Conservation (phyloP, 257 asterid genomes). For the Primulina huaijiensis region DNA sequence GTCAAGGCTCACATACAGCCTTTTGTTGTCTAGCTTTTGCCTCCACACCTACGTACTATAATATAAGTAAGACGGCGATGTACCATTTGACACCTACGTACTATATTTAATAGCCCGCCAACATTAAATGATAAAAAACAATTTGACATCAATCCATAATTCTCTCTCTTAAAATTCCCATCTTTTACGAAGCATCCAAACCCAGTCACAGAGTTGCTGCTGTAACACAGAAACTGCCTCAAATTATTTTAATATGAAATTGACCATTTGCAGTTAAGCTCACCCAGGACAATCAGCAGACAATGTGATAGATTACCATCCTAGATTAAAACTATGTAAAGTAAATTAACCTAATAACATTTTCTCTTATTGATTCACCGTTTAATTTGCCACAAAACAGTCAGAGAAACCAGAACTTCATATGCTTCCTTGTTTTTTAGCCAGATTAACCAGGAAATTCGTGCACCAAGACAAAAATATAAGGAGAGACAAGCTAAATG, state of each 20-base stretch:
- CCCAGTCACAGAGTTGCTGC: neutral
- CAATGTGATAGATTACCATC: neutral
- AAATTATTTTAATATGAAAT: no score
- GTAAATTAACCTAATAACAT: neutral
- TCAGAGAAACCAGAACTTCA: neutral
- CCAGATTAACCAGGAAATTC: neutral
- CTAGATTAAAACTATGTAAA: neutral
- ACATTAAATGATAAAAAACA: no score
- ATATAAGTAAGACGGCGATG: no score
- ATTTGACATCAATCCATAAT: neutral
- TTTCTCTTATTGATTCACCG: neutral
- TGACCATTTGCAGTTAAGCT: neutral
- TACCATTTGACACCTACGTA: no score
- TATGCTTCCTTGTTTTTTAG: neutral
- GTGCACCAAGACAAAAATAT: neutral
- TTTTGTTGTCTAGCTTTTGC: no score
- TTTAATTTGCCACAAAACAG: no score
- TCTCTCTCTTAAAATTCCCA: neutral
- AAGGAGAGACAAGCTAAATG: conserved; percentile 10
- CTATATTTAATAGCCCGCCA: neutral
- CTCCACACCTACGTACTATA: no score
- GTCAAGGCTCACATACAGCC: no score
- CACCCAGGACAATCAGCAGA: neutral
- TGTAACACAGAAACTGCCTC: neutral
- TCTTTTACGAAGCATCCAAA: neutral